Conservation (phyloP, 2,329 filamentous ascomycete genomes). For the Fusarium piperis region DNA sequence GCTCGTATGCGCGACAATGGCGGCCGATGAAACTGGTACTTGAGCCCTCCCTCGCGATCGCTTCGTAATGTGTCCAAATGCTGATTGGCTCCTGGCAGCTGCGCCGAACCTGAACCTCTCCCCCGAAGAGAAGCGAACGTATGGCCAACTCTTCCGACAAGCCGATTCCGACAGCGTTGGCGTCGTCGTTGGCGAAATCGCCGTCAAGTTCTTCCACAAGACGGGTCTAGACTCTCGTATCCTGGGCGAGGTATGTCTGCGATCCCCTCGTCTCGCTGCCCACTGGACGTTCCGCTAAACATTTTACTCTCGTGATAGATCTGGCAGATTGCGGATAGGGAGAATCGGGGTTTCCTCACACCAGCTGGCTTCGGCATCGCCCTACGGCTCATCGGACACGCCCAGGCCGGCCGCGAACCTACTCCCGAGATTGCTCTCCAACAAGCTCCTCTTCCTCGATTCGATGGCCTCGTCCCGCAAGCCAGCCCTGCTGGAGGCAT, state of each 20-base stretch:
- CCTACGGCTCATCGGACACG: constrained; percentile 92
- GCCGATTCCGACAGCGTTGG: constrained; percentile 92
- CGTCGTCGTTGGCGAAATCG: constrained; percentile 94
- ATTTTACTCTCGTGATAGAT: constrained; percentile 67
- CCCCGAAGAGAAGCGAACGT: constrained; percentile 91
- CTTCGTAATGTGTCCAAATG: not conserved
- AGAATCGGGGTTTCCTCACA: constrained; percentile 94
- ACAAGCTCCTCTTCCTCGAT: constrained; percentile 88
- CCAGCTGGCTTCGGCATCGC: constrained; percentile 94
- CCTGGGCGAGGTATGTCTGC: constrained; percentile 79
- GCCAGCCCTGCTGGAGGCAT: constrained; percentile 45
- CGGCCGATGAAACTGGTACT: constrained; percentile 41
- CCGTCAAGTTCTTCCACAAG: constrained; percentile 98
- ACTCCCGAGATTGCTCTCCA: constrained; percentile 83
- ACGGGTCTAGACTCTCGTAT: constrained; percentile 87
- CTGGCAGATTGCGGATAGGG: constrained; percentile 98
- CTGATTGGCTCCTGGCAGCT: constrained; percentile 49
- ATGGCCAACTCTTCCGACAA: constrained; percentile 90
- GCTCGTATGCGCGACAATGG: constrained; percentile 45
- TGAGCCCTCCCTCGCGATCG: not conserved
- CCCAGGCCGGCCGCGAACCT: constrained; percentile 86
- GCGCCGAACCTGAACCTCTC: constrained; percentile 83
- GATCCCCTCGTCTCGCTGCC: not conserved
- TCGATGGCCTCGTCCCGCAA: constrained; percentile 75
- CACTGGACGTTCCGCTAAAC: not conserved